Conservation (phyloP, 768 basidiomycete genomes). For the Suillus hirtellus region DNA sequence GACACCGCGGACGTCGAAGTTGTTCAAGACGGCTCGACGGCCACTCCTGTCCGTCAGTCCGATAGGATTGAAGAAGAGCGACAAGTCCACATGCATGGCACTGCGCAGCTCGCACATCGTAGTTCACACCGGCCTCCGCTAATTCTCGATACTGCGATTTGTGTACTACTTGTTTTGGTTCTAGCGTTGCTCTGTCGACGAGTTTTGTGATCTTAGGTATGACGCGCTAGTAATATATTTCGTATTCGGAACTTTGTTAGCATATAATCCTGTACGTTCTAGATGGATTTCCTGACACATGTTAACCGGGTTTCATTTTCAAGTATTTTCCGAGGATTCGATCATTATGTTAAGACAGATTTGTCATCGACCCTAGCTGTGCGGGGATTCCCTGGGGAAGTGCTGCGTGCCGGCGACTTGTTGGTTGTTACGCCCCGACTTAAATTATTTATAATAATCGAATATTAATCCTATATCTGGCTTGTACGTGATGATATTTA, state of each 20-base stretch:
- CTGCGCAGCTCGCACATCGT: conserved; percentile 16
- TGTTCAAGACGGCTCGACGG: conserved; percentile 14
- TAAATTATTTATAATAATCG: neutral
- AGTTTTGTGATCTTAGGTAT: conserved; percentile 35
- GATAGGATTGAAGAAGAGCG: conserved; percentile 15
- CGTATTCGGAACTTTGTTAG: neutral
- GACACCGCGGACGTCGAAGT: conserved; percentile 22
- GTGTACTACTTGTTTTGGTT: conserved; percentile 66
- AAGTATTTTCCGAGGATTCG: conserved; percentile 5
- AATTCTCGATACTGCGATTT: conserved; percentile 72
- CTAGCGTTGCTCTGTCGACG: conserved; percentile 69
- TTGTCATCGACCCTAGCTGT: neutral
- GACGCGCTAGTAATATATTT: neutral
- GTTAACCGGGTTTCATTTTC: neutral
- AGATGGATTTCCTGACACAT: neutral
- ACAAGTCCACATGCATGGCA: conserved; percentile 20
- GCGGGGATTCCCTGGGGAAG: conserved; percentile 8
- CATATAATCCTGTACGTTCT: neutral
- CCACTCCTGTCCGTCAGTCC: conserved; percentile 15
- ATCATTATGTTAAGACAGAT: conserved; percentile 7
- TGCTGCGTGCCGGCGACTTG: neutral
- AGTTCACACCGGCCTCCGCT: conserved; percentile 50
- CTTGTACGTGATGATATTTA: neutral
- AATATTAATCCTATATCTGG: conserved; percentile 1
- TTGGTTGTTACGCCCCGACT: neutral